Percentiles rank a stretch among this genome's conserved stretches.
These are phyloP conservation scores for Talaromyces stipitatus DNA, from an alignment of 495 filamentous ascomycete species.

Conservation along the genomic window DNA sequence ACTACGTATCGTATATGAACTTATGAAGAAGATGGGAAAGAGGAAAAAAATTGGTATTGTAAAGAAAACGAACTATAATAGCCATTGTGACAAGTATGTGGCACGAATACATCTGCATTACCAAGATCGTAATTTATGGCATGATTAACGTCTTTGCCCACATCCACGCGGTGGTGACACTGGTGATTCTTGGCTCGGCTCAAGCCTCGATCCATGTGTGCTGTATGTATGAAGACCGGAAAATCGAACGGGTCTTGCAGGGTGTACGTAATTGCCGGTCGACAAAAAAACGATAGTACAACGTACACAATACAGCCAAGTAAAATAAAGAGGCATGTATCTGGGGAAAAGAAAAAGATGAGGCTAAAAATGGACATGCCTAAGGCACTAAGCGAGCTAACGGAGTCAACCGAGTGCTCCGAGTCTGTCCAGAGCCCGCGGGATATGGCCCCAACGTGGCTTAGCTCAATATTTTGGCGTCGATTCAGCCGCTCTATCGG, in stretches of 20 bases:
- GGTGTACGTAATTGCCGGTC: too few relatives aligned
- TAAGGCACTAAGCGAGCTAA: neutral
- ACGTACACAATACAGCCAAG: neutral
- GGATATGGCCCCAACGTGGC: neutral
- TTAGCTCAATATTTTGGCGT: neutral
- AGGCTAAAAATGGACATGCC: neutral
- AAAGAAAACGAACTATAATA: neutral
- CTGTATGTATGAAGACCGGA: too few relatives aligned
- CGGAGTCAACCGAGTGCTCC: neutral
- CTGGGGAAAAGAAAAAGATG: neutral
- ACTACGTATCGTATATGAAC: neutral
- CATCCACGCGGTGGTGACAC: neutral
- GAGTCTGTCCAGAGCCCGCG: neutral
- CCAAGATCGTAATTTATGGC: neutral
- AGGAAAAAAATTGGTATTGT: neutral
- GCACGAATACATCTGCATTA: neutral
- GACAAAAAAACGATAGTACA: neutral
- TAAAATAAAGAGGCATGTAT: neutral
- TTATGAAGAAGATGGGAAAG: neutral
- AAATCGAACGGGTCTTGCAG: too few relatives aligned
- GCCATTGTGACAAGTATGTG: neutral
- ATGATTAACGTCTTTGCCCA: neutral
- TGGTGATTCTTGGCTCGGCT: neutral
- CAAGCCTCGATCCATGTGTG: too few relatives aligned
- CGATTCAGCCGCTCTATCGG: neutral